These are phyloP conservation scores for Pseudisothecium myosuroides DNA, from an alignment of 225 moss, liverwort and hornwort genomes.

Conservation along the genomic window DNA sequence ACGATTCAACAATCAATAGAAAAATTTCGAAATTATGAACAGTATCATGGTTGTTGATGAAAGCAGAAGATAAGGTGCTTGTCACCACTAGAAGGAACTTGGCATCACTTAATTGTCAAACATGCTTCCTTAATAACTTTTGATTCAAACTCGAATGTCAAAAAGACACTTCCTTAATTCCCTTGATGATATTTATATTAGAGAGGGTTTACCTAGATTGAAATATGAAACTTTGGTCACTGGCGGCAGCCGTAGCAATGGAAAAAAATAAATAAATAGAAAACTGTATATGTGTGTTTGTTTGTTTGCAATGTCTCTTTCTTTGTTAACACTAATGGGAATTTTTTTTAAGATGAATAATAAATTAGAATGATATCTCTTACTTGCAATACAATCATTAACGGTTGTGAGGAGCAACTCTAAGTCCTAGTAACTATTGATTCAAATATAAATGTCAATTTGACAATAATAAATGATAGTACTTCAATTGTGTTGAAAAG, in stretches of 20 bases:
- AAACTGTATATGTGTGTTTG: too few species aligned
- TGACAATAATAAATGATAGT: neutral
- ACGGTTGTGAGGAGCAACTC: too few species aligned
- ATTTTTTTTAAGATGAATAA: too few species aligned
- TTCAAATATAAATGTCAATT: neutral
- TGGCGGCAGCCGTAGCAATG: accelerated
- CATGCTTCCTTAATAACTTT: neutral
- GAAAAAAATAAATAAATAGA: too few species aligned
- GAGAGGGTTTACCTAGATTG: too few species aligned
- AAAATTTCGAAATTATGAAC: neutral
- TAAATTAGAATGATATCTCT: too few species aligned
- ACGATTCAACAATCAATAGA: neutral
- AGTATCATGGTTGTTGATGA: neutral
- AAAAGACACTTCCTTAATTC: too few species aligned
- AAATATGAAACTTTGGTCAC: too few species aligned
- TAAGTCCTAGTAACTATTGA: neutral
- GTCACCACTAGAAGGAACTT: neutral
- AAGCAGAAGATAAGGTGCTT: neutral
- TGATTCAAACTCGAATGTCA: neutral
- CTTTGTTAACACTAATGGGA: too few species aligned
- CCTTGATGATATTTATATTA: too few species aligned
- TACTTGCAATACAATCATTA: too few species aligned
- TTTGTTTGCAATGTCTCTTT: too few species aligned
- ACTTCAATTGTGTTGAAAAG: neutral
- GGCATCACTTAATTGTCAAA: neutral